Evolutionary conservation across 108 stramenopile species (phyloP), one percentile per base, ranked within the genome.

Genomic region (Nitzschia inconspicua): DNA sequence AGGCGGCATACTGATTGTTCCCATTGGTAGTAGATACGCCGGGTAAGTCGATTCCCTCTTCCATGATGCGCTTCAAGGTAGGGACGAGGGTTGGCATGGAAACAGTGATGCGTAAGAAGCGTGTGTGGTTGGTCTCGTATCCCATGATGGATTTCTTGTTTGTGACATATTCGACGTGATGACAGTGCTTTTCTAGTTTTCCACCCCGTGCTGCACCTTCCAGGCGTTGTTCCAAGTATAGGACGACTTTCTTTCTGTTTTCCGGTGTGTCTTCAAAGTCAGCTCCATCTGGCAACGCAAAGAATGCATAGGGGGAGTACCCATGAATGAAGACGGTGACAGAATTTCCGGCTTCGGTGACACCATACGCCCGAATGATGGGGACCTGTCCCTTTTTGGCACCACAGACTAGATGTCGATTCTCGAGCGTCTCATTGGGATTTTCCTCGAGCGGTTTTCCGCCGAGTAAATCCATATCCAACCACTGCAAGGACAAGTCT

Each of bases 291-390:
- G 93, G 93, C 41, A 89, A 51, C 39, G 83, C 84, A 73, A 88
- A 87, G 78, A 89, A 97, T 29, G 83, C 92, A 62, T 98, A 99
- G 5, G 97, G 89, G 9, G 98, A 97, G 55, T 93, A 95, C 22
- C 99, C 99, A 64, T 98, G 96, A 41, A 98, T 84, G 61, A 91
- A 94, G 19, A 86, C 86, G 14, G 92, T 78, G 0, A 97, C 94
- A 4, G 88, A 92, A 64, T 96, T 78, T 40, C 99, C 99, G 20
- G 55, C 67, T 51, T 93, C 89, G 11, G 82, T 97, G 36, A 96
- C 94, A 40, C 99, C 99, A 72, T 84, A 99, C 36, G 95, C 46
- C 18, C 99, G 84, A 14, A 99, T 84, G 35, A 99, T 65, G 27
- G 99, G 99, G 2, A 96, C 95, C 53, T 65, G 58, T 23, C 89